Evolutionary conservation across 2,329 filamentous ascomycete species (phyloP).

Genomic region (Rhynchosporium secalis): DNA sequence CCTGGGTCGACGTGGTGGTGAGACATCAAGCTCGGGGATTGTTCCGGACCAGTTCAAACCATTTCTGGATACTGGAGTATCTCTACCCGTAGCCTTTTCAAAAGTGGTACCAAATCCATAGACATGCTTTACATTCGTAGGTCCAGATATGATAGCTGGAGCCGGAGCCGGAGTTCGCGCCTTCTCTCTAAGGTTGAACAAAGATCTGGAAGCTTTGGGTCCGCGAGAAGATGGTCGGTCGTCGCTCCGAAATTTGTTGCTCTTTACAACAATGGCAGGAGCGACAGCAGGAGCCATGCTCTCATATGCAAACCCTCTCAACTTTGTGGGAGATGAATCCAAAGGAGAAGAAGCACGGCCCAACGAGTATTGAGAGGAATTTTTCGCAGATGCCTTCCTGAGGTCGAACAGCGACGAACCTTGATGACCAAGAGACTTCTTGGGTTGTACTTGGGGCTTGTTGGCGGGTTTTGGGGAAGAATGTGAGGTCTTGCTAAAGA

Average conservation of each 20-base stretch:
- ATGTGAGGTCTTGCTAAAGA: background rate
- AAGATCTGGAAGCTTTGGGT: conserved; percentile 8
- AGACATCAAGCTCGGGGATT: background rate
- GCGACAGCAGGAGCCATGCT: background rate
- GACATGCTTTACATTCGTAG: background rate
- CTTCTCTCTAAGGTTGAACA: conserved; percentile 13
- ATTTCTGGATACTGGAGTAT: background rate
- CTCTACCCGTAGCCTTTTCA: background rate
- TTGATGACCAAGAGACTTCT: background rate
- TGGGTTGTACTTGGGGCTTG: background rate
- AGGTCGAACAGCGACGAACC: background rate
- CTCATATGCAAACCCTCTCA: no score
- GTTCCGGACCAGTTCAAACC: background rate
- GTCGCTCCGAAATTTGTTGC: background rate
- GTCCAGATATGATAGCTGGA: background rate
- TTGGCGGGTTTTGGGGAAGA: background rate
- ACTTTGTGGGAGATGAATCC: background rate
- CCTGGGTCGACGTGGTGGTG: background rate
- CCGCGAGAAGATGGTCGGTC: background rate
- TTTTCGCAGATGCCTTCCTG: background rate
- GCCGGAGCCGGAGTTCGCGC: background rate
- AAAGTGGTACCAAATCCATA: background rate
- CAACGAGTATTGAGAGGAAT: background rate
- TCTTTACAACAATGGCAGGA: background rate
- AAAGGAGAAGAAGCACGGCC: background rate